phyloP scores from a whole-genome alignment of 179 eudicot species.

The Gypsophila paniculata region DNA sequence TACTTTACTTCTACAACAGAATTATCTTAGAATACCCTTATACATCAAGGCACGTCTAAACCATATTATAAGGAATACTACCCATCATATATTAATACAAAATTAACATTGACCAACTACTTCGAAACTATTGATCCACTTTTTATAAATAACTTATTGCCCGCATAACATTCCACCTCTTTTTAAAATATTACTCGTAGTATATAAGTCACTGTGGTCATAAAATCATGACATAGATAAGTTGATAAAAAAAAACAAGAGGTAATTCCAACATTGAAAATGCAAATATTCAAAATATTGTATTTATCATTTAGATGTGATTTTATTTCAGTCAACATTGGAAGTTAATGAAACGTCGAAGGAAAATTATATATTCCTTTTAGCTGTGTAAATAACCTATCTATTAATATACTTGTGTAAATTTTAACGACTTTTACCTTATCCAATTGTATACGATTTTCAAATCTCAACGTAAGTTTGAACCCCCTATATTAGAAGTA shows the following conservation, averaged over 20 bases:
- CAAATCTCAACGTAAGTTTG: not conserved
- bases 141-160: too few species aligned
- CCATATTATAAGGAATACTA: not conserved
- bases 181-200: not conserved
- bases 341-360: too few species aligned
- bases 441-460: too few species aligned
- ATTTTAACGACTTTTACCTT: too few species aligned
- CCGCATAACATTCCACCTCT: conserved; percentile 20
- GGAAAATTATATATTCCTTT: too few species aligned
- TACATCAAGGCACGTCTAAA: not conserved
- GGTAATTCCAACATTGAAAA: too few species aligned
- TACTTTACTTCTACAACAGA: conserved; percentile 30
- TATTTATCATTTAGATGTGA: too few species aligned
- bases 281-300: too few species aligned
- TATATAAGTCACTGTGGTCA: not conserved
- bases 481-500: not conserved
- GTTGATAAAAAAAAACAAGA: too few species aligned
- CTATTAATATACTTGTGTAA: too few species aligned
- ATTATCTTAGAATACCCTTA: conserved; percentile 7
- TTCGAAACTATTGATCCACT: not conserved
- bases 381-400: too few species aligned
- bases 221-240: not conserved
- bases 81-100: not conserved
- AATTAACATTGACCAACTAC: conserved; percentile 6
- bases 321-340: too few species aligned